These are phyloP conservation scores for Podospora appendiculata DNA, from an alignment of 495 filamentous ascomycete genomes.

Conservation along the genomic window DNA sequence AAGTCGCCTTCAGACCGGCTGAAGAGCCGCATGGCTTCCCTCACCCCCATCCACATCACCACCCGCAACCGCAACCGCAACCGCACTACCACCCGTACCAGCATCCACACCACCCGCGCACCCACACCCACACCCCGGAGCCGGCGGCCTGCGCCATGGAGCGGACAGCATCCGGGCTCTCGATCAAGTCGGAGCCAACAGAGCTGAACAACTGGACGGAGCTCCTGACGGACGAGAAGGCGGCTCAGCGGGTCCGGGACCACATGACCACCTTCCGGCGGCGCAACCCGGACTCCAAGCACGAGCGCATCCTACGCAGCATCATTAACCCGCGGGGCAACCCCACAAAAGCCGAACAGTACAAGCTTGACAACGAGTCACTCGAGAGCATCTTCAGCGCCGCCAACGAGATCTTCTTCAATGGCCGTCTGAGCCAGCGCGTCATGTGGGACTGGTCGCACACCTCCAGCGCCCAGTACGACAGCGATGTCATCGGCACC, in stretches of 20 bases:
- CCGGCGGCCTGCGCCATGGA: slow-evolving; percentile 15
- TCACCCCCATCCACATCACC: background rate
- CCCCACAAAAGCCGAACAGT: slow-evolving; percentile 14
- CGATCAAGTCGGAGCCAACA: slow-evolving; percentile 22
- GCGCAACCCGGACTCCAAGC: slow-evolving; percentile 35
- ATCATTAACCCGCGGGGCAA: slow-evolving; percentile 37
- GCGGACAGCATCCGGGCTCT: slow-evolving; percentile 24
- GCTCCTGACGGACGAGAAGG: slow-evolving; percentile 29
- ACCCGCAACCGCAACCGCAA: background rate
- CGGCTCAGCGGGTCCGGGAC: slow-evolving; percentile 30
- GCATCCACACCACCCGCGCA: background rate
- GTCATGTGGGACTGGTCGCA: slow-evolving; percentile 48
- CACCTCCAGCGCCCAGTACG: slow-evolving; percentile 22
- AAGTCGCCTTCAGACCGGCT: slow-evolving; percentile 11
- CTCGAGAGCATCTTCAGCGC: slow-evolving; percentile 43
- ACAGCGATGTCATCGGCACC: slow-evolving; percentile 42
- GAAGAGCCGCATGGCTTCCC: background rate
- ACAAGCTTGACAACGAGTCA: slow-evolving; percentile 41
- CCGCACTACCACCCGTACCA: slow-evolving; percentile 1
- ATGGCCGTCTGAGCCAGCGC: slow-evolving; percentile 36
- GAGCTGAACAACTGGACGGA: slow-evolving; percentile 16
- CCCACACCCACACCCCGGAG: slow-evolving; percentile 2
- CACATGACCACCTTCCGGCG: slow-evolving; percentile 34
- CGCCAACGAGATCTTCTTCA: slow-evolving; percentile 48
- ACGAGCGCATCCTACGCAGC: slow-evolving; percentile 40